Evolutionary conservation across 176 grass and related monocot species (phyloP).

Genomic region (Musa itinerans): DNA sequence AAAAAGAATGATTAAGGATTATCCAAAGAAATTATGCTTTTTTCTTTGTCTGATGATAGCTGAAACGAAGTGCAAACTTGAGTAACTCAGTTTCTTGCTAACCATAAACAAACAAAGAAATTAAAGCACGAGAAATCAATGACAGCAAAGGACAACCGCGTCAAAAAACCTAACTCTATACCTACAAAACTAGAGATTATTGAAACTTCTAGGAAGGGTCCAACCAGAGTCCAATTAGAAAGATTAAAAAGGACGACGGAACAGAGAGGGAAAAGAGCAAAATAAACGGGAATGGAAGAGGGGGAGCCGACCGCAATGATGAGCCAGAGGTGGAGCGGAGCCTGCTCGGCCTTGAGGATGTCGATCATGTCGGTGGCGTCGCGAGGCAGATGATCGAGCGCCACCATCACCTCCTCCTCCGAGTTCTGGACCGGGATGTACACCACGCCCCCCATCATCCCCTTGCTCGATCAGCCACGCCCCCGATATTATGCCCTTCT

Average conservation of each 20-base stretch:
- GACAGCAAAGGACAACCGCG: too few relatives aligned
- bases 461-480: neutral
- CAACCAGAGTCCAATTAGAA: neutral
- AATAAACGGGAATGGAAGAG: neutral
- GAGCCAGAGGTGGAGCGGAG: constrained; percentile 87
- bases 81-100: too few relatives aligned
- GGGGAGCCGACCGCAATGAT: constrained; percentile 60
- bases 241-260: neutral
- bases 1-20: too few relatives aligned
- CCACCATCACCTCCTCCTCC: constrained; percentile 89
- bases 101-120: too few relatives aligned
- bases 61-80: too few relatives aligned
- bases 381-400: constrained; percentile 66
- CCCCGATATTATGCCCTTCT: neutral
- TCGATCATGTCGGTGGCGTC: constrained; percentile 91
- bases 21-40: too few relatives aligned
- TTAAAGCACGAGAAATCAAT: too few relatives aligned
- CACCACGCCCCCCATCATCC: constrained; percentile 39
- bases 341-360: constrained; percentile 96
- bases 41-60: too few relatives aligned
- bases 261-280: neutral
- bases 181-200: too few relatives aligned
- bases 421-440: constrained; percentile 97
- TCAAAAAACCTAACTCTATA: too few relatives aligned
- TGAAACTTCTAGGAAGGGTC: neutral